A percentile compares a stretch with the other conserved stretches of the same genome.
These are phyloP conservation scores for Neospora caninum DNA, from an alignment of 169 alveolate species.

Conservation along the genomic window DNA sequence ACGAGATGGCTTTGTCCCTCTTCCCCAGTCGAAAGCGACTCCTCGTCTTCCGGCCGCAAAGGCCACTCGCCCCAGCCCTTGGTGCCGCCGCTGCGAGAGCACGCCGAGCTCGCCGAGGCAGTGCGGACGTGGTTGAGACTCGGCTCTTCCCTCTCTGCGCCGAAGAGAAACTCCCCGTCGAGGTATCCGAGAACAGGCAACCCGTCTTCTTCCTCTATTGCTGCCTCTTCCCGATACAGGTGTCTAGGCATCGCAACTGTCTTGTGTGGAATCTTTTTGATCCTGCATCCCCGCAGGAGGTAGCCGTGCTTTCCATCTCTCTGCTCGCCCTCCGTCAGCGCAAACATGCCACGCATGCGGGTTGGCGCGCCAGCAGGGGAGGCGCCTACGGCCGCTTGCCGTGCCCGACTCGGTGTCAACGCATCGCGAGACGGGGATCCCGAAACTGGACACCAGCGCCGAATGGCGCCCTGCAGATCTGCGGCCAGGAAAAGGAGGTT, in stretches of 20 bases:
- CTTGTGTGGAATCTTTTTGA: neutral
- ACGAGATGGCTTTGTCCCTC: neutral
- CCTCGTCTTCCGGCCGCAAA: neutral
- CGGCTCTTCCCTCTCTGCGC: neutral
- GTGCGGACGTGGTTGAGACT: neutral
- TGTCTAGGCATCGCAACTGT: neutral
- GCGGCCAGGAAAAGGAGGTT: neutral
- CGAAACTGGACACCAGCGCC: conserved; percentile 7
- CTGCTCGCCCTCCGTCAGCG: neutral
- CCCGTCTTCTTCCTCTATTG: conserved; percentile 19
- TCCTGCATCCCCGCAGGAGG: neutral
- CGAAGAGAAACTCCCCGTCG: neutral
- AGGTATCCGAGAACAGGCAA: neutral
- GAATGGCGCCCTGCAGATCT: neutral
- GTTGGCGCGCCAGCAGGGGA: neutral
- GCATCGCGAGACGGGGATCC: neutral
- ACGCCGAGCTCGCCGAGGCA: neutral
- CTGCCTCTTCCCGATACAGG: conserved; percentile 29
- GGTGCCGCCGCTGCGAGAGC: neutral
- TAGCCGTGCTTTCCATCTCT: neutral
- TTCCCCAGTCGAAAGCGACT: neutral
- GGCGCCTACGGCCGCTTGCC: neutral
- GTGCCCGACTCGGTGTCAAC: neutral
- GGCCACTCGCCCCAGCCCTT: conserved; percentile 43
- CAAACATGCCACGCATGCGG: neutral